Evolutionary conservation across 1,284 basidiomycete genomes (phyloP).

Genomic region (Leccinum subfulvum): DNA sequence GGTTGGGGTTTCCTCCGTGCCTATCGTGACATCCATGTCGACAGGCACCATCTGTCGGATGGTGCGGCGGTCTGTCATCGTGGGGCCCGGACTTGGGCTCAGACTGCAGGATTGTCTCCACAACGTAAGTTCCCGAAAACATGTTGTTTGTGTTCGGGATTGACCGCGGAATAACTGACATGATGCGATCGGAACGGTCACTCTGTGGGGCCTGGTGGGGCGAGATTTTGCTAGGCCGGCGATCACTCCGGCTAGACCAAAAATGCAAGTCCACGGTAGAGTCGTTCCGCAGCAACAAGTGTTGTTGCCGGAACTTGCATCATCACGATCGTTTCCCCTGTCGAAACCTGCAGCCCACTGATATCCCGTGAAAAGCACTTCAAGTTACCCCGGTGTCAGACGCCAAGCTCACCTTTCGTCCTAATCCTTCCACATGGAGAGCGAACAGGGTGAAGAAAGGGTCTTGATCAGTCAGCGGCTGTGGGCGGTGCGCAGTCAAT

Average conservation of each 20-base stretch:
- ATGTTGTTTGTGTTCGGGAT: background rate
- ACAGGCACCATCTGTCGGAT: constrained; percentile 10
- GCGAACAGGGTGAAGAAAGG: background rate
- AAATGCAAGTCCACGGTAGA: background rate
- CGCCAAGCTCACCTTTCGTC: background rate
- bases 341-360: background rate
- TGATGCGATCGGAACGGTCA: background rate
- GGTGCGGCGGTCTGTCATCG: background rate
- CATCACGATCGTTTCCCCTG: background rate
- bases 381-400: background rate
- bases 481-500: background rate
- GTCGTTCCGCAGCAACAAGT: background rate
- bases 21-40: constrained; percentile 1
- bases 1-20: constrained; percentile 4
- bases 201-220: background rate
- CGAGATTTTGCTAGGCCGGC: background rate
- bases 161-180: background rate
- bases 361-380: background rate
- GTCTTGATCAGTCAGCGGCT: background rate
- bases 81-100: background rate
- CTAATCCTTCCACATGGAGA: background rate
- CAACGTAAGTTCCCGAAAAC: background rate
- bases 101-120: background rate
- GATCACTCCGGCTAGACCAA: background rate
- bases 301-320: background rate